Conservation (phyloP, 768 basidiomycete genomes). For the Porphyrellus cyaneotinctus region DNA sequence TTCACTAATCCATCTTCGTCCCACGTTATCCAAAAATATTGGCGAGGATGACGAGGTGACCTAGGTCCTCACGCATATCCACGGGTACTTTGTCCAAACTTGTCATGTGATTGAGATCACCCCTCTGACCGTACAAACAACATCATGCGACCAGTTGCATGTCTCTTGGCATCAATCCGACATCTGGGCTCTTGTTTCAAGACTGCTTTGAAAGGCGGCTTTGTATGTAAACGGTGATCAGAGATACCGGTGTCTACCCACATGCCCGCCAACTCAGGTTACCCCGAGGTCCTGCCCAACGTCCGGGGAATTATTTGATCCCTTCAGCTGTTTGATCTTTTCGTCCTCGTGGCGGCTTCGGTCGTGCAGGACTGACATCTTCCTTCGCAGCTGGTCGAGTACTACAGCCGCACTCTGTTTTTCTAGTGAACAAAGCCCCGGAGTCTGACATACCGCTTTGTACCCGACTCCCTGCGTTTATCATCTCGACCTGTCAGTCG, state of each 20-base stretch:
- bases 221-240: neutral
- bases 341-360: neutral
- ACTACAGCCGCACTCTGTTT: too few relatives aligned
- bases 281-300: too few relatives aligned
- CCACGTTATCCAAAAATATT: constrained; percentile 4
- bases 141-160: constrained; percentile 8
- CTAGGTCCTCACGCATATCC: constrained; percentile 17
- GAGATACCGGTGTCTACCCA: neutral
- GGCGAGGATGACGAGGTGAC: constrained; percentile 21
- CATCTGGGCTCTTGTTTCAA: neutral
- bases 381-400: too few relatives aligned
- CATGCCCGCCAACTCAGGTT: neutral
- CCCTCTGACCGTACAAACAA: constrained; percentile 1
- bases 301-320: too few relatives aligned
- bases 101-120: constrained; percentile 1
- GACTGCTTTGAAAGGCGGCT: neutral
- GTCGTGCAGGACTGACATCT: neutral
- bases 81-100: neutral
- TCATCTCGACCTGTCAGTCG: constrained; percentile 1
- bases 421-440: too few relatives aligned
- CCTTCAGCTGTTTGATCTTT: neutral
- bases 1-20: neutral
- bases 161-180: constrained; percentile 2
- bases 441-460: too few relatives aligned
- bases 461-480: neutral